These are phyloP conservation scores for Senna tora DNA, from an alignment of 306 rosid genomes.

Conservation along the genomic window DNA sequence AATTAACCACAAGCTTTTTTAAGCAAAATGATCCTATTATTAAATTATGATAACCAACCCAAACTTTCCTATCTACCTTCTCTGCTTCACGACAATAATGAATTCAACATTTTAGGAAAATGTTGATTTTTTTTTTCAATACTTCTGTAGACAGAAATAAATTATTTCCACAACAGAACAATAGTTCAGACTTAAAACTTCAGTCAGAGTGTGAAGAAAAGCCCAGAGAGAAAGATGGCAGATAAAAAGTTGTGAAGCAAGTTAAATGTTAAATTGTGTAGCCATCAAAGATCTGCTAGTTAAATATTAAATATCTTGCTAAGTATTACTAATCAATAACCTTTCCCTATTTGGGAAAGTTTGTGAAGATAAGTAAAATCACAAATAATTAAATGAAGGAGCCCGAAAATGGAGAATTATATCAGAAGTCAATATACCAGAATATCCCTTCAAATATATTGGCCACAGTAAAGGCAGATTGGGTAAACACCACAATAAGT, in stretches of 20 bases:
- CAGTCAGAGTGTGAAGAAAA: background rate
- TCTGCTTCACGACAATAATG: background rate
- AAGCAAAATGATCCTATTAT: background rate
- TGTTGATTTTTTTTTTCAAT: background rate
- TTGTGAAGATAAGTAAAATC: constrained; percentile 8
- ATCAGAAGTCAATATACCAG: constrained; percentile 64
- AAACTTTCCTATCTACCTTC: background rate
- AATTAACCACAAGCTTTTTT: constrained; percentile 6
- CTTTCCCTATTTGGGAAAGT: background rate
- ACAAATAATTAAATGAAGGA: background rate
- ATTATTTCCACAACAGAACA: background rate
- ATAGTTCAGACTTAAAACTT: background rate
- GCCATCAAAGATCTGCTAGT: background rate
- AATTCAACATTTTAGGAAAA: background rate
- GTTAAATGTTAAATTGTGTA: background rate
- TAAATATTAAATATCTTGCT: background rate
- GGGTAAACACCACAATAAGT: constrained; percentile 87
- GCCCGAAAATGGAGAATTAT: constrained; percentile 20
- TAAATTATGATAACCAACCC: background rate
- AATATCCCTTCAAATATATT: constrained; percentile 93
- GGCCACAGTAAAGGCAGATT: constrained; percentile 93
- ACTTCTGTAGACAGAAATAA: background rate
- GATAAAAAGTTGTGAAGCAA: background rate
- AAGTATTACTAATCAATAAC: background rate
- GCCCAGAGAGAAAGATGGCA: constrained; percentile 8